Percentiles rank a stretch among this genome's conserved stretches.
Conservation (phyloP, 768 basidiomycete species). For the Boletus coccyginus region DNA sequence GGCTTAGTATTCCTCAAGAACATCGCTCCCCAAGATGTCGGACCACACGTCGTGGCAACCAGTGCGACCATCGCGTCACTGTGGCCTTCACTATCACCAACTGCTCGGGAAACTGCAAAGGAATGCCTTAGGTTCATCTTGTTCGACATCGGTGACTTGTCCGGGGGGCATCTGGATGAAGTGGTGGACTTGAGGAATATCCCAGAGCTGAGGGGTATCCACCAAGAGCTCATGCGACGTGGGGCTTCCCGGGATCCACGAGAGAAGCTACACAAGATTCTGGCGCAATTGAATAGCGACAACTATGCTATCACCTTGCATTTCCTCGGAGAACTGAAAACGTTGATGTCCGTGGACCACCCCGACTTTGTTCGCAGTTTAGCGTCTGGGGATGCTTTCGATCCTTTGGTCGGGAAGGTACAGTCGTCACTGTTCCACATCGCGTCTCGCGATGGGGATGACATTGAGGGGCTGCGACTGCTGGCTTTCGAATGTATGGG, state of each 20-base stretch:
- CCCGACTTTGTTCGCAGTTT: slow-evolving; percentile 54
- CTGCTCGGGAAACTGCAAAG: slow-evolving; percentile 52
- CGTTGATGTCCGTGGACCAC: slow-evolving; percentile 52
- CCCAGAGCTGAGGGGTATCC: slow-evolving; percentile 53
- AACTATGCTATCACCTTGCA: slow-evolving; percentile 75
- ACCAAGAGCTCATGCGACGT: slow-evolving; percentile 39
- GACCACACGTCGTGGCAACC: slow-evolving; percentile 82
- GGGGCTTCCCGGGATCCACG: slow-evolving; percentile 52
- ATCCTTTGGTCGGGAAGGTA: slow-evolving; percentile 67
- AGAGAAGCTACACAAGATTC: slow-evolving; percentile 57
- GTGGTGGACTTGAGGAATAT: slow-evolving; percentile 77
- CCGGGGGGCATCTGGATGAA: slow-evolving; percentile 63
- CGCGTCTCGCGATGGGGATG: slow-evolving; percentile 77
- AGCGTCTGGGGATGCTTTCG: slow-evolving; percentile 84
- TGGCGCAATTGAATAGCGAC: slow-evolving; percentile 75
- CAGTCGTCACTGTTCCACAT: slow-evolving; percentile 64
- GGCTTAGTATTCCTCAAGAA: slow-evolving; percentile 75
- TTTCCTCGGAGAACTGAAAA: slow-evolving; percentile 72
- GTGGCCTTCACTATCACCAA: slow-evolving; percentile 64
- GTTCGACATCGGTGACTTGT: slow-evolving; percentile 52
- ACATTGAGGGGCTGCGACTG: slow-evolving; percentile 59
- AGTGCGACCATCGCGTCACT: slow-evolving; percentile 78
- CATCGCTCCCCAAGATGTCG: slow-evolving; percentile 65
- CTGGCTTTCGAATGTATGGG: slow-evolving; percentile 90
- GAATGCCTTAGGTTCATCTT: slow-evolving; percentile 69